phyloP scores from a whole-genome alignment of 2,329 filamentous ascomycete species.

The Metarhizium robertsii region DNA sequence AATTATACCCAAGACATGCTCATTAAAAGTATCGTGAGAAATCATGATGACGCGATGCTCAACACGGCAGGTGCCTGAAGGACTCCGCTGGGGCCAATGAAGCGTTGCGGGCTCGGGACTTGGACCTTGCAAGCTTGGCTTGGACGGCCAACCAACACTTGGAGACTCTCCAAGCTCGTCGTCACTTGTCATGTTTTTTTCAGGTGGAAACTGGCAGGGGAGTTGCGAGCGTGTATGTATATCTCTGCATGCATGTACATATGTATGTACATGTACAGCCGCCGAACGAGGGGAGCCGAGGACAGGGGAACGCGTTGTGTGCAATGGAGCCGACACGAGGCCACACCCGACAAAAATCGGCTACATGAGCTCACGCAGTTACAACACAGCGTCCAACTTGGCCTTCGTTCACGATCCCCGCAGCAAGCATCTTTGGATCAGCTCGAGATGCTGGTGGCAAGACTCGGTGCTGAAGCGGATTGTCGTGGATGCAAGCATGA shows the following conservation, averaged over 20 bases:
- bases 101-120: too few species aligned
- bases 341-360: not conserved
- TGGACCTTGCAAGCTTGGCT: not conserved
- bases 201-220: not conserved
- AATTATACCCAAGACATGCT: not conserved
- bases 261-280: not conserved
- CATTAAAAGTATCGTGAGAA: not conserved
- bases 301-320: too few species aligned
- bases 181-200: not conserved
- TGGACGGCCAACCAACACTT: too few species aligned
- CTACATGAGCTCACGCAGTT: not conserved
- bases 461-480: not conserved
- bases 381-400: not conserved
- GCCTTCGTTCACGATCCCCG: not conserved
- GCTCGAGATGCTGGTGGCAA: not conserved
- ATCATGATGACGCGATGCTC: not conserved
- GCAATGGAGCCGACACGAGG: not conserved
- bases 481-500: not conserved
- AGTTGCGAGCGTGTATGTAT: too few species aligned
- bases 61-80: not conserved
- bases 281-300: not conserved
- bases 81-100: too few species aligned
- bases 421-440: not conserved
- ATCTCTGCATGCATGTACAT: too few species aligned
- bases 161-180: too few species aligned